Evolutionary conservation across 352 stramenopile species (phyloP).

Genomic region (Globisporangium spinosum): DNA sequence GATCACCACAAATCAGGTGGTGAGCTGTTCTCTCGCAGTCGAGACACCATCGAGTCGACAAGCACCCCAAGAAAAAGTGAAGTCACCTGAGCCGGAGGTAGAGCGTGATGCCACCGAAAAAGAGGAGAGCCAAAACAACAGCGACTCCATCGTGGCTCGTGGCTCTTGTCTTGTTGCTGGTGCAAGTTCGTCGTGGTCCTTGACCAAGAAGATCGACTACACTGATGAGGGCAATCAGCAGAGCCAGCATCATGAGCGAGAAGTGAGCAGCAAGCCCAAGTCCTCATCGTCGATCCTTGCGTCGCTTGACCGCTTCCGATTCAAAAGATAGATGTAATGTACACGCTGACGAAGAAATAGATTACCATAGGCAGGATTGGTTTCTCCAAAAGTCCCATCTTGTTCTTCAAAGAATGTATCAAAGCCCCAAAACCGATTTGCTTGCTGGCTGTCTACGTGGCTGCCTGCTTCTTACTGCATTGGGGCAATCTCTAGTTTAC

Average conservation of each 20-base stretch:
- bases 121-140: not conserved
- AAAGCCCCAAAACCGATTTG: not conserved
- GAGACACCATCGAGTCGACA: not conserved
- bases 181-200: not conserved
- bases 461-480: constrained; percentile 16
- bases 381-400: not conserved
- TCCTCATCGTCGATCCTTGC: constrained; percentile 7
- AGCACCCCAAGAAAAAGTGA: not conserved
- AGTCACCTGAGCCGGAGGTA: not conserved
- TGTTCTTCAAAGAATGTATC: not conserved
- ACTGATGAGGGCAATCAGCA: constrained; percentile 8
- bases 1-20: not conserved
- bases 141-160: constrained; percentile 2
- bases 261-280: not conserved
- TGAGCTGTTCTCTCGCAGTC: not conserved
- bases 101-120: not conserved
- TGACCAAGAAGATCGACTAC: not conserved
- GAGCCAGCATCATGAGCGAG: not conserved
- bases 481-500: constrained; percentile 55
- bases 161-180: constrained; percentile 1
- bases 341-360: not conserved
- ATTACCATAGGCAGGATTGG: not conserved
- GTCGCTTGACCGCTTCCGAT: constrained; percentile 25
- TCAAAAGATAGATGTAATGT: constrained; percentile 12
- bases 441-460: not conserved